Conservation (phyloP, 331 rosid genomes). For the Acacia pycnantha region DNA sequence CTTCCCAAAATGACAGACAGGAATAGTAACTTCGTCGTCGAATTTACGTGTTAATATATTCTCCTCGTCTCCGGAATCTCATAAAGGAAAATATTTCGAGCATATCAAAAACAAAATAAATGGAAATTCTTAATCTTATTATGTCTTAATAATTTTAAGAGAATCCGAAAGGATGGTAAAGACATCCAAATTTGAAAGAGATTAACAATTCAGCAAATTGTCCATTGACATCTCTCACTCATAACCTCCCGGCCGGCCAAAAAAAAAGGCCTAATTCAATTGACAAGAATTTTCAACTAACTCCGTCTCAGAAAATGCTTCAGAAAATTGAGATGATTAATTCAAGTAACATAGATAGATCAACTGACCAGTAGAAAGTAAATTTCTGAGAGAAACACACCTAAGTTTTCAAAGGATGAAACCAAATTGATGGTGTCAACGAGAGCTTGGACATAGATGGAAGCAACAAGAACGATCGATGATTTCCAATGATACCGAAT, state of each 20-base stretch:
- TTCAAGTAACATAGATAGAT: neutral
- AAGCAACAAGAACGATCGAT: conserved; percentile 22
- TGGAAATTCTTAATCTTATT: conserved; percentile 1
- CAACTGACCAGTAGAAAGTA: neutral
- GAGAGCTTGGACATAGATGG: conserved; percentile 1
- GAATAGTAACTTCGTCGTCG: neutral
- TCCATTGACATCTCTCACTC: neutral
- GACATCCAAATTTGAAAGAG: neutral
- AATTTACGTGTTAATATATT: conserved; percentile 15
- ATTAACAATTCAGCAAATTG: neutral
- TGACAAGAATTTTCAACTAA: conserved; percentile 11
- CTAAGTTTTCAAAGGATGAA: neutral
- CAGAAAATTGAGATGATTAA: neutral
- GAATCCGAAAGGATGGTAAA: conserved; percentile 1
- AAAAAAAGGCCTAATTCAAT: neutral
- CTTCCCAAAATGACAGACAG: conserved; percentile 2
- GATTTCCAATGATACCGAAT: conserved; percentile 6
- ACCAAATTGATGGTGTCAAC: neutral
- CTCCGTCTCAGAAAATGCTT: conserved; percentile 12
- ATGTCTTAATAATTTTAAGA: neutral
- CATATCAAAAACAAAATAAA: neutral
- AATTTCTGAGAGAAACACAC: neutral
- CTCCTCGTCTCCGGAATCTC: neutral
- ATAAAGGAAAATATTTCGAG: neutral
- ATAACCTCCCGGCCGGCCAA: neutral